phyloP scores from a whole-genome alignment of 2,329 filamentous ascomycete genomes.

The Paraconiothyrium brasiliense region DNA sequence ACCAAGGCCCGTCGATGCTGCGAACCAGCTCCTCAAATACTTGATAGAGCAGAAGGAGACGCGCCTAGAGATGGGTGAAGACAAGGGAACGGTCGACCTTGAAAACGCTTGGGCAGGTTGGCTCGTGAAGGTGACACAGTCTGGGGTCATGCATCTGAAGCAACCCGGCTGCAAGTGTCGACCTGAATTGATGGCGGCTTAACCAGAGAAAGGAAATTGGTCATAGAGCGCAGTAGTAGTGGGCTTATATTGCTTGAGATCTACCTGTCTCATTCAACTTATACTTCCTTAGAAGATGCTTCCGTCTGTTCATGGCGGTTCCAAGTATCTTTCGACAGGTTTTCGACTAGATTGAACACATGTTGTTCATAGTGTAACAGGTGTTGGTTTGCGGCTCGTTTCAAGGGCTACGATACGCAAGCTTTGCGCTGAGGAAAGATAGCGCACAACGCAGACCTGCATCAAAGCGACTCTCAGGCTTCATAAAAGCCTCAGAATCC shows the following conservation, averaged over 20 bases:
- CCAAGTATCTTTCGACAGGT: background rate
- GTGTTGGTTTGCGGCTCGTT: background rate
- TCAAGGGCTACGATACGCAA: background rate
- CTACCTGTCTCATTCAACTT: too few relatives aligned
- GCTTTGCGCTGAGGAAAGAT: background rate
- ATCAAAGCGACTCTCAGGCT: background rate
- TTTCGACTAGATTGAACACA: background rate
- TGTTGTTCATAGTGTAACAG: background rate
- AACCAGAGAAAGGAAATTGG: conserved; percentile 21
- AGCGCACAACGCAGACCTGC: background rate
- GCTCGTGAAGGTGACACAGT: conserved; percentile 34
- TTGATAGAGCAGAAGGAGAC: conserved; percentile 26
- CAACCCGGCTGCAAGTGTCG: conserved; percentile 34
- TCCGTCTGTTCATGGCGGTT: background rate
- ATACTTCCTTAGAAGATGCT: background rate
- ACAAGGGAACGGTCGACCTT: conserved; percentile 30
- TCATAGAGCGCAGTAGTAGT: background rate
- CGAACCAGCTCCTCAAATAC: conserved; percentile 29
- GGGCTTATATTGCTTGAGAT: too few relatives aligned
- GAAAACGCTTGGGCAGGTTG: conserved; percentile 43
- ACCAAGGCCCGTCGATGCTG: conserved; percentile 20
- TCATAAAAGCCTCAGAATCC: background rate
- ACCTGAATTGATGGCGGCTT: conserved; percentile 26
- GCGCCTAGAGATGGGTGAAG: conserved; percentile 37
- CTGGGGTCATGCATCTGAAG: conserved; percentile 44